These are phyloP conservation scores for Neobulgaria alba DNA, from an alignment of 2,329 filamentous ascomycete genomes.

Conservation along the genomic window DNA sequence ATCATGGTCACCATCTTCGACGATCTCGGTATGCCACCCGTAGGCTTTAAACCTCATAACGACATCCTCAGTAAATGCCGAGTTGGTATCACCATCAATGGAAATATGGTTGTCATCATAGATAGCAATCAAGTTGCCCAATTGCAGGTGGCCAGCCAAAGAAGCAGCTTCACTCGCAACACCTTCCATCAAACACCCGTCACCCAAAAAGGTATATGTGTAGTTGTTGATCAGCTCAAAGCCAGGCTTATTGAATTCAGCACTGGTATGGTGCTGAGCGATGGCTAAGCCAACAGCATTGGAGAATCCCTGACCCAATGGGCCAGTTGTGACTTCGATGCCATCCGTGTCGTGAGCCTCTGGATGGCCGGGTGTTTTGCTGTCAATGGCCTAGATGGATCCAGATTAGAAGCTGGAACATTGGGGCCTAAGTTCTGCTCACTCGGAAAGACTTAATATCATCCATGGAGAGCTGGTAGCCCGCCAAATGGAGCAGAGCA, in stretches of 20 bases:
- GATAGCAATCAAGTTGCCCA: conserved; percentile 93
- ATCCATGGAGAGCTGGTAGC: conserved; percentile 77
- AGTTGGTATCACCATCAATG: conserved; percentile 90
- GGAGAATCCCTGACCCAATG: conserved; percentile 92
- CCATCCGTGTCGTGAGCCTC: conserved; percentile 95
- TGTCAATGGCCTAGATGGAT: conserved; percentile 39
- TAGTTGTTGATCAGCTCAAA: conserved; percentile 91
- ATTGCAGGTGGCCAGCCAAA: conserved; percentile 88
- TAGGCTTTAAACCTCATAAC: conserved; percentile 91
- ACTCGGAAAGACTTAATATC: conserved; percentile 96
- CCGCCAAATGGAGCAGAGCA: conserved; percentile 92
- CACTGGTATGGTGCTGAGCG: conserved; percentile 84
- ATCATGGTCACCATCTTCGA: conserved; percentile 83
- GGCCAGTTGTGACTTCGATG: conserved; percentile 95
- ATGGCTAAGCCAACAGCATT: conserved; percentile 98
- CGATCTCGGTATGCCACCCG: conserved; percentile 85
- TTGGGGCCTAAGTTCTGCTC: conserved; percentile 32
- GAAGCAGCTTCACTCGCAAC: conserved; percentile 88
- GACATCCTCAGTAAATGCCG: conserved; percentile 95
- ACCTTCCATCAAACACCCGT: conserved; percentile 97
- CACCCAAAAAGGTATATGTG: conserved; percentile 94
- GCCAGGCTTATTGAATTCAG: conserved; percentile 92
- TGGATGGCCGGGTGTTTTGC: conserved; percentile 90
- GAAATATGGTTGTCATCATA: conserved; percentile 99
- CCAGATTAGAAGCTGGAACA: neutral